Evolutionary conservation across 1,139 yeast genomes (phyloP), one percentile per base, ranked within the genome.

Genomic region (Nakaseomyces sp.): DNA sequence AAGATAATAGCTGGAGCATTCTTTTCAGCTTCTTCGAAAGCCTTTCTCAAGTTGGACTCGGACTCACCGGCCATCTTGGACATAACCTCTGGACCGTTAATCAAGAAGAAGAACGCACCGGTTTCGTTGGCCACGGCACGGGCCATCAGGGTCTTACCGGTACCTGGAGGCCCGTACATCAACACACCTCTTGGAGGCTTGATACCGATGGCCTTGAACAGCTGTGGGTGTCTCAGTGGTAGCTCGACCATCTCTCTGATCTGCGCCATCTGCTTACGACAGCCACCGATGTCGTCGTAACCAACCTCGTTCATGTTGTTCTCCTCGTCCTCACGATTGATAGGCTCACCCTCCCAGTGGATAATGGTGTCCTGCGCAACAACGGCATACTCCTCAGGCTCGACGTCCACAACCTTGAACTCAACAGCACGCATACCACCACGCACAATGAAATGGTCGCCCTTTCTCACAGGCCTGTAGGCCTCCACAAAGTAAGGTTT

Each of bases 11-110:
- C 79, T 24, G 98, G 98, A 15, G 97, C 91, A 66, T 93, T 88
- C 73, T 91, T 91, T 71, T 91, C 98, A 43, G 99, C 98, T 70
- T 91, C 98, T 69, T 91, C 99, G 60, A 91, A 91, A 4, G 98
- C 98, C 71, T 89, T 89, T 72, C 99, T 81, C 67, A 91, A 74
- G 62, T 91, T 91, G 37, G 95, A 85, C 71, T 91, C 99, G 18
- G 96, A 87, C 70, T 91, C 99, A 72, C 99, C 99, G 40, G 99
- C 98, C 99, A 91, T 91, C 71, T 91, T 91, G 46, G 97, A 88
- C 98, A 91, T 91, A 63, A 91, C 94, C 70, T 91, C 98, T n/a
- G 99, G 99, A 67, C 98, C 99, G 65, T 91, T 91, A 65, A 91
- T 91, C 62, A 91, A 76, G 67, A 91, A 91, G 78, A 91, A 91